Evolutionary conservation across 2,329 filamentous ascomycete species (phyloP), one percentile per base, ranked within the genome.

Genomic region (Exserohilum rostratum): DNA sequence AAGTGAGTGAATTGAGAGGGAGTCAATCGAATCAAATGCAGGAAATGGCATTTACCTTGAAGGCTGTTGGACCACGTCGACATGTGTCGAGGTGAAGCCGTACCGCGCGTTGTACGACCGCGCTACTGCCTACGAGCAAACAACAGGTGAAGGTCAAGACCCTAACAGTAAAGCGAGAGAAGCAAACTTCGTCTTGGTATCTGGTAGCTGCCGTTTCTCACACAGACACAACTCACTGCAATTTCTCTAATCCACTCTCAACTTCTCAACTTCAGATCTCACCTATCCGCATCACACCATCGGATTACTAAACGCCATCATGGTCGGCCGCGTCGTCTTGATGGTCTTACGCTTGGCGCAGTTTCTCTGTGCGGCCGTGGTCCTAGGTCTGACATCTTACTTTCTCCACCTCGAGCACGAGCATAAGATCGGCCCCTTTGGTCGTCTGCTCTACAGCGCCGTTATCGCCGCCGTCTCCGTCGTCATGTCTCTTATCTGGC

Each of bases 391-490:
- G 22, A 42, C 55, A 12, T 45, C 62, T 29, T 44, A 56, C 43
- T 64, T 67, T 61, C 50, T 64, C 20, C 18, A 64, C 35, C 46
- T 53, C 25, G 38, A 57, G 56, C 53, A 66, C 31, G 58, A 77
- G 37, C 72, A 79, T 35, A 78, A 80, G 48, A 72, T 79, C 55
- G 86, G 84, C 82, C 76, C 80, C 17, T 77, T 83, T 35, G 84
- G 82, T 38, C 86, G 89, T 50, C 88, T 88, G 79, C 90, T 92
- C 76, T 93, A 91, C 79, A 86, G 87, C 53, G 84, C 88, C 68
- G 84, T 90, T 13, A 81, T 92, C 17, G 87, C 90, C 6, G 86
- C 80, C 20, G 67, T 92, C 27, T 85, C 89, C 89, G n/a, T 43
- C 25, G 18, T 30, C 11, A 10, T 25, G 9, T 29, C 39, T 30